Percentiles rank a stretch among this genome's conserved stretches.
Evolutionary conservation across 2,329 filamentous ascomycete species (phyloP).

Genomic region (Gremmenia infestans): DNA sequence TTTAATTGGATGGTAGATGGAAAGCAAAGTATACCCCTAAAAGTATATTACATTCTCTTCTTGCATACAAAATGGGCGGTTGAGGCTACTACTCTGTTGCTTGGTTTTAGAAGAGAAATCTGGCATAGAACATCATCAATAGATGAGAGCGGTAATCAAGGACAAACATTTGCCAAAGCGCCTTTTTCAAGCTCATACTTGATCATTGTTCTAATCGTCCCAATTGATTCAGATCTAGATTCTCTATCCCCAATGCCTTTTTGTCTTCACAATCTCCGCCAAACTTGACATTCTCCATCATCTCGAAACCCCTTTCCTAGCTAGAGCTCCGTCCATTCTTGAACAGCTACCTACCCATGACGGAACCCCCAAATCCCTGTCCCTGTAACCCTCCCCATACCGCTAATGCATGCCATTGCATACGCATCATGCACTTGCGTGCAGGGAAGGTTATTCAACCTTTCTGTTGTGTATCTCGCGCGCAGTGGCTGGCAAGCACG

Average conservation of each 20-base stretch:
- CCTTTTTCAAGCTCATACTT: not conserved
- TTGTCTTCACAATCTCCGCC: too few species aligned
- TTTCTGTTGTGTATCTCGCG: not conserved
- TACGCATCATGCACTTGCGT: not conserved
- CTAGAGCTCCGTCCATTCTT: too few species aligned
- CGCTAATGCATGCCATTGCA: conserved; percentile 6
- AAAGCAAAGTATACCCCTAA: not conserved
- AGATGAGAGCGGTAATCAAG: conserved; percentile 3
- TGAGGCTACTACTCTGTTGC: conserved; percentile 1
- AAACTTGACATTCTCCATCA: too few species aligned
- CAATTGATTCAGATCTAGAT: not conserved
- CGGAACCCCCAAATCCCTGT: not conserved
- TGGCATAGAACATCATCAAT: conserved; percentile 7
- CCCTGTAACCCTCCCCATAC: conserved; percentile 2
- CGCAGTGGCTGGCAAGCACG: not conserved
- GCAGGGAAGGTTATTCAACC: conserved; percentile 1
- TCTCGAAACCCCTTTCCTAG: too few species aligned
- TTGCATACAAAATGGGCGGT: conserved; percentile 4
- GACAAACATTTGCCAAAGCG: not conserved
- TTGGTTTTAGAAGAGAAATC: conserved; percentile 1
- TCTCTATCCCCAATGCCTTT: not conserved
- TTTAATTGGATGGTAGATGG: not conserved
- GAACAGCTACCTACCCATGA: not conserved
- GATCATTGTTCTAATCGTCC: not conserved
- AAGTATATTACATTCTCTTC: not conserved